These are phyloP conservation scores for Penicillium flavigenum DNA, from an alignment of 495 filamentous ascomycete species.

Conservation along the genomic window DNA sequence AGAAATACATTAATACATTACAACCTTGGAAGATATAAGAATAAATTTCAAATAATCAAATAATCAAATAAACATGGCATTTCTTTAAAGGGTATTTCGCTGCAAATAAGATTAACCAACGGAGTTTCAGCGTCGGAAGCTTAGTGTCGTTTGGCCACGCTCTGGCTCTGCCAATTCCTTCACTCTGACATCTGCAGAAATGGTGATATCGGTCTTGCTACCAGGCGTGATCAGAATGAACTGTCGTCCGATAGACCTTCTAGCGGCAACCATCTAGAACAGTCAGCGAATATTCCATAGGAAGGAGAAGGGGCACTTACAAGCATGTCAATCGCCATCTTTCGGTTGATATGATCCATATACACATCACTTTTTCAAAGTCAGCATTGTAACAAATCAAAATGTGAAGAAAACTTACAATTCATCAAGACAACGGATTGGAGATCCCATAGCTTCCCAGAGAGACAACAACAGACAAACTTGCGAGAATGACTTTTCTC, in stretches of 20 bases:
- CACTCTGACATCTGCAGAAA: constrained; percentile 76
- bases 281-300: constrained; percentile 13
- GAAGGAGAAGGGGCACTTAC: constrained; percentile 49
- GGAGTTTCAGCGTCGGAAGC: constrained; percentile 25
- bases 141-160: constrained; percentile 44
- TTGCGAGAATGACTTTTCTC: constrained; percentile 96
- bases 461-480: constrained; percentile 89
- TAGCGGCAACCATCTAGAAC: constrained; percentile 73
- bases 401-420: constrained; percentile 55
- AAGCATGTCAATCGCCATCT: constrained; percentile 92
- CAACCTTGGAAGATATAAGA: too few species aligned
- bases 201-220: constrained; percentile 68
- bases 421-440: constrained; percentile 92
- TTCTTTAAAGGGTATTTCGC: constrained; percentile 4
- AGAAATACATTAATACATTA: too few species aligned
- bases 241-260: constrained; percentile 81
- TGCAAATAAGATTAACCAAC: background rate
- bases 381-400: constrained; percentile 22
- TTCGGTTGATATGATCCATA: constrained; percentile 96
- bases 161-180: constrained; percentile 74
- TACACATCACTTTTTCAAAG: constrained; percentile 72
- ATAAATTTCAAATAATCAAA: background rate
- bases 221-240: constrained; percentile 97
- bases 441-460: constrained; percentile 98
- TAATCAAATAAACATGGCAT: background rate